A percentile compares a stretch with the other conserved stretches of the same genome.
These are phyloP conservation scores for Botrytis fragariae DNA, from an alignment of 2,329 filamentous ascomycete species.

Conservation along the genomic window DNA sequence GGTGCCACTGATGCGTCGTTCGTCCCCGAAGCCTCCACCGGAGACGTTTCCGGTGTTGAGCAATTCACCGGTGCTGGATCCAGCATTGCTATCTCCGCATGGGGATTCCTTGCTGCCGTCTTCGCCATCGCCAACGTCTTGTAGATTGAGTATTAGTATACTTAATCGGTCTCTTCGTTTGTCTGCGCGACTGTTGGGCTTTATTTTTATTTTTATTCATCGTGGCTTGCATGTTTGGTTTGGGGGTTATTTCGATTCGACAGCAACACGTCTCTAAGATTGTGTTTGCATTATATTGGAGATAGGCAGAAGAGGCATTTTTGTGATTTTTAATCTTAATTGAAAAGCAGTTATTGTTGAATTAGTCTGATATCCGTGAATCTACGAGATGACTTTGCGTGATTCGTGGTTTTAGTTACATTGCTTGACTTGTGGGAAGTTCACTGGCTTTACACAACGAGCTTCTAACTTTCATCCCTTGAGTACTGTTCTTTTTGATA, in stretches of 20 bases:
- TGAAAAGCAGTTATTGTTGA: slow-evolving; percentile 9
- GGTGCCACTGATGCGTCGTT: not conserved
- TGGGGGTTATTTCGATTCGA: slow-evolving; percentile 7
- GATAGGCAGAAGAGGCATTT: slow-evolving; percentile 11
- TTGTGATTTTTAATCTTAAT: slow-evolving; percentile 16
- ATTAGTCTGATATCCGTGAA: not conserved
- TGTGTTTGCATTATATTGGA: not conserved
- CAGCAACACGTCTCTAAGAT: not conserved
- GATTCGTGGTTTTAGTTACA: not conserved
- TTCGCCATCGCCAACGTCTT: slow-evolving; percentile 9
- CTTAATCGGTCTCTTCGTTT: not conserved
- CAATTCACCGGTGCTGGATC: slow-evolving; percentile 12
- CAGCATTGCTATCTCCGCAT: slow-evolving; percentile 7
- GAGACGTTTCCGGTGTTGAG: not conserved
- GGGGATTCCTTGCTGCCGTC: slow-evolving; percentile 10
- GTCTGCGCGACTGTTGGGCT: not conserved
- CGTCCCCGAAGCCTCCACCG: not conserved
- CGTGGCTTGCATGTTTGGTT: not conserved
- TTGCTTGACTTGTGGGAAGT: not conserved
- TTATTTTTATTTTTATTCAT: not conserved
- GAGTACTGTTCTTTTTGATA: not conserved
- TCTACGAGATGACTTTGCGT: not conserved
- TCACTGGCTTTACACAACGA: not conserved
- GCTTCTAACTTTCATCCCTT: not conserved
- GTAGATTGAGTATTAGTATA: slow-evolving; percentile 12